Conservation (phyloP, 2,329 filamentous ascomycete species). For the Pseudogymnoascus sp. region DNA sequence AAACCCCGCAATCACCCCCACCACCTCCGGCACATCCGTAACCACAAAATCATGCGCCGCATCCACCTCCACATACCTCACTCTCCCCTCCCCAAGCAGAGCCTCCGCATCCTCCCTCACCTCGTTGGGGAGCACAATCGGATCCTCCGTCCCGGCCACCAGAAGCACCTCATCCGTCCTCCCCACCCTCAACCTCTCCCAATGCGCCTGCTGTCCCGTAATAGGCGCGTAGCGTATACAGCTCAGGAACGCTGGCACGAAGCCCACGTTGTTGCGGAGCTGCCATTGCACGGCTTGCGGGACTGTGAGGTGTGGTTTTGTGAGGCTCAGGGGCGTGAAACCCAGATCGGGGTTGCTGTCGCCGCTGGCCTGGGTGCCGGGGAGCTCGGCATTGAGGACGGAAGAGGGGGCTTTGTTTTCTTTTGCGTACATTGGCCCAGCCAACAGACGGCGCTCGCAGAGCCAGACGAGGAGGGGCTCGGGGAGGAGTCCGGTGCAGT, state of each 20-base stretch:
- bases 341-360: too few relatives aligned
- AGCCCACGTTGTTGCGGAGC: conserved; percentile 46
- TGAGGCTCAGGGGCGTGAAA: conserved; percentile 15
- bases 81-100: conserved; percentile 29
- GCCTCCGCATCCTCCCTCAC: conserved; percentile 19
- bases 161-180: conserved; percentile 44
- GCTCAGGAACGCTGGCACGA: conserved; percentile 52
- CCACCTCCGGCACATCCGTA: conserved; percentile 39
- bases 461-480: conserved; percentile 33
- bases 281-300: conserved; percentile 45
- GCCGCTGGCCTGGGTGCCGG: too few relatives aligned
- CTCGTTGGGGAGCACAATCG: conserved; percentile 44
- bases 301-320: conserved; percentile 18
- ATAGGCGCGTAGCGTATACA: conserved; percentile 47
- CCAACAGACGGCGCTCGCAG: conserved; percentile 12
- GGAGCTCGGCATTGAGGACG: neutral
- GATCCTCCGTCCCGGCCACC: conserved; percentile 37
- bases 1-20: conserved; percentile 40
- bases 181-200: conserved; percentile 36
- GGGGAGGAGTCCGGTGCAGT: conserved; percentile 47
- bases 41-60: conserved; percentile 57
- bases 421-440: neutral
- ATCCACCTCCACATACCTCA: conserved; percentile 43
- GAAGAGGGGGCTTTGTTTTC: neutral
- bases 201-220: conserved; percentile 43